Evolutionary conservation across 2,329 filamentous ascomycete genomes (phyloP), one percentile per base, ranked within the genome.

Genomic region (Colletotrichum sp.): DNA sequence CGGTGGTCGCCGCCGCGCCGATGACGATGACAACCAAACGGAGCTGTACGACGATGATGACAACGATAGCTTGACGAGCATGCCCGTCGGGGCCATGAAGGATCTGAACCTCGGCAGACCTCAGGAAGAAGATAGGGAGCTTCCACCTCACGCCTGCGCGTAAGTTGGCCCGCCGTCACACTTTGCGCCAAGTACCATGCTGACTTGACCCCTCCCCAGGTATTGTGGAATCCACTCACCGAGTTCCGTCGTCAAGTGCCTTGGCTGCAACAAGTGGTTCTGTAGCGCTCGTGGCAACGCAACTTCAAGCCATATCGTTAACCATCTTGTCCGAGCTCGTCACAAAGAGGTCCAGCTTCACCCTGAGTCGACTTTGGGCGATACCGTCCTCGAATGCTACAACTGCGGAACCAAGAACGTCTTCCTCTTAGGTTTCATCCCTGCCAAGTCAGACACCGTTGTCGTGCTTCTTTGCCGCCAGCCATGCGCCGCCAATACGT

Each of bases 371-470:
- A 93, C 96, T 9, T 92, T 99, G 13, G 97, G 97, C 78, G 97
- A 99, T 83, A 99, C 97, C 1, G 95, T 97, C 48, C 91, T 99
- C 77, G 97, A 99, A 88, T 99, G 97, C 87, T 99, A 99, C 88
- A 98, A 98, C 86, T 99, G 97, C 85, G 97, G 96, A 62, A 98
- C 95, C n/a, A 98, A 98, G 87, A 99, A 99, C 84, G 96, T 98
- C 65, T 99, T 99, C 80, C 89, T 98, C 43, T 93, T 99, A 32
- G 97, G 97, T 8, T 99, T 99, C 84, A 99, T 99, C 80, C 97
- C 97, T 12, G 97, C 97, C 72, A 99, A 99, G 84, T 98, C 97
- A 13, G 97, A 99, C 82, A 98, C 97, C 0, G 97, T 99, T 32
- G 97, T 99, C 9, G 97, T 99, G 28, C 92, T 99, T 60, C 91